Evolutionary conservation across 2,329 filamentous ascomycete species (phyloP).

Genomic region (Colletotrichum horii): DNA sequence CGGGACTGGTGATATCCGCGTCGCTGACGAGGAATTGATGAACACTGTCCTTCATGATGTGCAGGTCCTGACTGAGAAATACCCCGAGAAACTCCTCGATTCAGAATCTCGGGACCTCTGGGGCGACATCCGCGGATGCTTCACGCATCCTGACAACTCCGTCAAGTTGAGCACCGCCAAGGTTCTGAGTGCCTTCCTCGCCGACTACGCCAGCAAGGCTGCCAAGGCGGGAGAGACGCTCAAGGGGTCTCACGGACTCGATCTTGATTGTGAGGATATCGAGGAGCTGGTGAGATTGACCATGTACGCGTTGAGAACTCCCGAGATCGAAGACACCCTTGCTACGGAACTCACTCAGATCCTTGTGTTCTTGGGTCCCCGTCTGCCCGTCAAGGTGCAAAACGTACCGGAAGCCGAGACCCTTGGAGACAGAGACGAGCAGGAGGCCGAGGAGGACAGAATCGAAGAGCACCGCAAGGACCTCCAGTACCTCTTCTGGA

Average conservation of each 20-base stretch:
- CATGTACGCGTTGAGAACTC: conserved; percentile 62
- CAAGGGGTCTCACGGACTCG: conserved; percentile 72
- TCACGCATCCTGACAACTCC: conserved; percentile 74
- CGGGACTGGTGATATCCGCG: conserved; percentile 55
- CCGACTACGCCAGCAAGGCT: conserved; percentile 73
- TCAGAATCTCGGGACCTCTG: conserved; percentile 70
- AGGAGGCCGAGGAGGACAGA: conserved; percentile 38
- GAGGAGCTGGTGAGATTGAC: conserved; percentile 58
- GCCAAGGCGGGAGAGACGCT: conserved; percentile 64
- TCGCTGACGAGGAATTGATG: conserved; percentile 72
- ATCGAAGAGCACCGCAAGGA: conserved; percentile 33
- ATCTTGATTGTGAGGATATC: conserved; percentile 69
- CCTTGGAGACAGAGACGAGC: conserved; percentile 47
- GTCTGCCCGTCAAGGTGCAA: conserved; percentile 40
- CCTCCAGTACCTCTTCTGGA: conserved; percentile 78
- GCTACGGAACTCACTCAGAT: conserved; percentile 81
- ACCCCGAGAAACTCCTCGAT: conserved; percentile 68
- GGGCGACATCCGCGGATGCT: conserved; percentile 68
- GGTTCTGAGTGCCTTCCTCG: conserved; percentile 78
- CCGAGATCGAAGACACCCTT: conserved; percentile 74
- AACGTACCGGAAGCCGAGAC: conserved; percentile 43
- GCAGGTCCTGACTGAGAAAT: conserved; percentile 69
- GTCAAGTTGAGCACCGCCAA: conserved; percentile 80
- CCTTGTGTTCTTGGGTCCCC: conserved; percentile 77
- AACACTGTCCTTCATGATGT: conserved; percentile 76